Evolutionary conservation across 2,329 filamentous ascomycete species (phyloP).

Genomic region (Nemania sp.): DNA sequence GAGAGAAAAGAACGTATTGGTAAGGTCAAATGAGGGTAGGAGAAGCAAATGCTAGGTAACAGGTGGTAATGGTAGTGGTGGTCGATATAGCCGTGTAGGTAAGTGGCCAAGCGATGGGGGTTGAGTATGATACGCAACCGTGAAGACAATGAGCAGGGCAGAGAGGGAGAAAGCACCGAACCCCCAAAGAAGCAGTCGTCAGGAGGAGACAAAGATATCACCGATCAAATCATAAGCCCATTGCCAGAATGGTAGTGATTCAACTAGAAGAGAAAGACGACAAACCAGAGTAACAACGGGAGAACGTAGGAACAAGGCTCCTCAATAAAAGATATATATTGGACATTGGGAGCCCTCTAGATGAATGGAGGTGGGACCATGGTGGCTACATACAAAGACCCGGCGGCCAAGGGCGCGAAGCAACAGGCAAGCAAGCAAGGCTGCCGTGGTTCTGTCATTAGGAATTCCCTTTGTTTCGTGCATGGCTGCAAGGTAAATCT

Average conservation of each 20-base stretch:
- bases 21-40: not conserved
- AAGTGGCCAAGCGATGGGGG: conserved; percentile 16
- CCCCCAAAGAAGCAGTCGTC: conserved; percentile 29
- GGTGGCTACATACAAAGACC: conserved; percentile 18
- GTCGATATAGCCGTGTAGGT: conserved; percentile 23
- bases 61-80: conserved; percentile 2
- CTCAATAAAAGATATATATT: conserved; percentile 29
- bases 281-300: conserved; percentile 4
- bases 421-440: conserved; percentile 12
- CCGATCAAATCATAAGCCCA: conserved; percentile 35
- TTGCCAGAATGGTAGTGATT: conserved; percentile 36
- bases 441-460: conserved; percentile 11
- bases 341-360: conserved; percentile 2
- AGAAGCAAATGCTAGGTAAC: conserved; percentile 21
- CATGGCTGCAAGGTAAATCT: conserved; percentile 39
- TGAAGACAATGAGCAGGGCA: conserved; percentile 29
- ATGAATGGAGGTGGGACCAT: not conserved
- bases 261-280: conserved; percentile 31
- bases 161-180: conserved; percentile 18
- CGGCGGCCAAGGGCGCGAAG: conserved; percentile 16
- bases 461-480: conserved; percentile 35
- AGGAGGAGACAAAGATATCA: conserved; percentile 39
- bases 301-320: conserved; percentile 6
- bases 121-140: conserved; percentile 1
- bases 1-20: not conserved